Percentiles rank a stretch among this genome's conserved stretches.
phyloP scores from a whole-genome alignment of 768 basidiomycete species.

The Ramaria rubella region DNA sequence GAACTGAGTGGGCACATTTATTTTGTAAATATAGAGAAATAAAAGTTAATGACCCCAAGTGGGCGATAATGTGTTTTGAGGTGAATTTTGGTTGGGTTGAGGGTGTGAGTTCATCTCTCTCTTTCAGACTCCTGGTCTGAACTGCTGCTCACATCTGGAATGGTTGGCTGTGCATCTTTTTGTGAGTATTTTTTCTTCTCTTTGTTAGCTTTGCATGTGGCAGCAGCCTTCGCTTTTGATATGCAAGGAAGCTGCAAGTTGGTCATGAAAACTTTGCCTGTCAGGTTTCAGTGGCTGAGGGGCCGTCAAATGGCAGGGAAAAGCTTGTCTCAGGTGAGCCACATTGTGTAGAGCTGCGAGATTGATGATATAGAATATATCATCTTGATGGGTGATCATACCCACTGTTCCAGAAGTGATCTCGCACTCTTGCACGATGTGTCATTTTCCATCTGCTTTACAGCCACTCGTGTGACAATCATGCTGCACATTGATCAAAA shows the following conservation, averaged over 20 bases:
- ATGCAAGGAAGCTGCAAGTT: neutral
- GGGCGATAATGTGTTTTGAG: no score
- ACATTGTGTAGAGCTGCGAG: neutral
- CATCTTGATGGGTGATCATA: neutral
- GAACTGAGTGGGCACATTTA: no score
- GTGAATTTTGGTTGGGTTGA: no score
- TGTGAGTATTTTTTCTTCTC: neutral
- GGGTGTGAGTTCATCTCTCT: no score
- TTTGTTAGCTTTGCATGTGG: neutral
- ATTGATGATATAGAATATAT: neutral
- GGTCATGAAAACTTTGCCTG: neutral
- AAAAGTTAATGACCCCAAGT: no score
- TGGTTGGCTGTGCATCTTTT: neutral
- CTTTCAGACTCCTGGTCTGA: no score
- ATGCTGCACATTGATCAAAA: constrained; percentile 15
- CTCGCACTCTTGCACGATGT: constrained; percentile 8
- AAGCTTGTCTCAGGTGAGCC: neutral
- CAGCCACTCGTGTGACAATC: constrained; percentile 14
- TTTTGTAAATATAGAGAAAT: no score
- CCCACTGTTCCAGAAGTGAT: neutral
- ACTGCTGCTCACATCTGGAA: no score
- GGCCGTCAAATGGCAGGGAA: neutral
- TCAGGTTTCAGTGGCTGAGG: neutral
- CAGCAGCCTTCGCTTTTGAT: neutral
- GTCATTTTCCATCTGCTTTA: neutral